Percentiles rank a stretch among this genome's conserved stretches.
phyloP scores from a whole-genome alignment of 352 stramenopile species.

The Halophytophthora polymorphica region DNA sequence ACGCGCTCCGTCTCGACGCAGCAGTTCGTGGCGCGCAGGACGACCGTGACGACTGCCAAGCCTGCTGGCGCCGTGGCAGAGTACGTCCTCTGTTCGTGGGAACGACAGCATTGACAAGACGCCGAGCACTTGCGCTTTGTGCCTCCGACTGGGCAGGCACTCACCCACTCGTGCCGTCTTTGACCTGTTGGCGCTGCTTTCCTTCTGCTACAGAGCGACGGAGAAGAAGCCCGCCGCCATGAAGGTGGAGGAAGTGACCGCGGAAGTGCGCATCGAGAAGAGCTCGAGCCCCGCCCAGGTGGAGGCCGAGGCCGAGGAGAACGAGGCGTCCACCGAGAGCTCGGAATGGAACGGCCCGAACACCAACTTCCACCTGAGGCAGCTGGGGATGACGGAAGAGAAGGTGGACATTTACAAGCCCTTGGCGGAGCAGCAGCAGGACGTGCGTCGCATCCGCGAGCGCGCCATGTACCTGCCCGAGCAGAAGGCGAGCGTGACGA shows the following conservation, averaged over 20 bases:
- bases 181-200: background rate
- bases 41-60: constrained; percentile 19
- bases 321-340: constrained; percentile 5
- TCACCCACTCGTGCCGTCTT: background rate
- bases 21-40: constrained; percentile 27
- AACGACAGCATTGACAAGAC: too few relatives aligned
- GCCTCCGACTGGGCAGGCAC: too few relatives aligned
- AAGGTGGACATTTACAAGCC: constrained; percentile 83
- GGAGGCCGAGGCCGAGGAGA: constrained; percentile 10
- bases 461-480: constrained; percentile 49
- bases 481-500: constrained; percentile 19
- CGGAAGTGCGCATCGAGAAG: constrained; percentile 7
- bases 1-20: constrained; percentile 25
- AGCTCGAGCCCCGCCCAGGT: background rate
- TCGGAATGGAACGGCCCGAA: constrained; percentile 45
- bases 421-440: constrained; percentile 55
- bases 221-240: background rate
- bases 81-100: constrained; percentile 4
- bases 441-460: constrained; percentile 59
- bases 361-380: constrained; percentile 80
- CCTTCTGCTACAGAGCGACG: background rate
- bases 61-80: constrained; percentile 3
- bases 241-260: constrained; percentile 12
- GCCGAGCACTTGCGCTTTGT: too few relatives aligned
- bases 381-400: constrained; percentile 59